Evolutionary conservation across 2,329 filamentous ascomycete species (phyloP), one percentile per base, ranked within the genome.

Genomic region (Fusarium xylarioides): DNA sequence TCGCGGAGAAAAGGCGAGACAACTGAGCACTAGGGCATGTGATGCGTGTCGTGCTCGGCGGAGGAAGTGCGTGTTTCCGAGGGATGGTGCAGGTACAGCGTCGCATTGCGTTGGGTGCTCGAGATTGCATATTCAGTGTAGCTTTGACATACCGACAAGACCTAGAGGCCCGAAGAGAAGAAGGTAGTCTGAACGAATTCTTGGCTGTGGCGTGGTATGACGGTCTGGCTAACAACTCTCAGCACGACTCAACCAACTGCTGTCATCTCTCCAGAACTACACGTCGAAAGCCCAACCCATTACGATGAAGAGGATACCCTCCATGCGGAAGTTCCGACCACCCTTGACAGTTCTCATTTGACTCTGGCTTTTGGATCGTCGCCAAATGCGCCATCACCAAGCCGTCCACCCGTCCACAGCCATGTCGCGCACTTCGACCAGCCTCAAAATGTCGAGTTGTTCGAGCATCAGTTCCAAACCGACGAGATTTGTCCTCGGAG

Each of bases 41-140:
- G 59, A 62, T 47, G 59, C 59, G 5, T 62, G 59, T 40, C 59
- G 59, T 38, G 59, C 59, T n/a, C 52, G 59, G 52, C 40, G 59
- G 32, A 23, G 59, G 34, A 62, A 62, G 34, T 62, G 59, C 34
- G 42, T 62, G 12, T 62, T 62, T 21, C 52, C 52, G 4, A 34
- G n/a, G 7, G 52, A 38, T 12, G 52, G 26, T 5, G 18, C 14
- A 28, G 59, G 21, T 26, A 30, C 38, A 37, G 23, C 58, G 21
- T 18, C 40, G 18, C 52, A 59, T 32, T 62, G 59, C n/a, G 15
- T 59, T 2, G 59, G 59, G 0, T 62, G 59, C 4, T 58, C 59
- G 12, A 38, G 52, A 3, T 1, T 62, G 26, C 59, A 62, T 58
- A 62, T 62, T 58, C 59, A 62, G 18, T 62, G 59, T 30, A 62